phyloP scores from a whole-genome alignment of 352 stramenopile genomes.

The Pythium grandisporangium region DNA sequence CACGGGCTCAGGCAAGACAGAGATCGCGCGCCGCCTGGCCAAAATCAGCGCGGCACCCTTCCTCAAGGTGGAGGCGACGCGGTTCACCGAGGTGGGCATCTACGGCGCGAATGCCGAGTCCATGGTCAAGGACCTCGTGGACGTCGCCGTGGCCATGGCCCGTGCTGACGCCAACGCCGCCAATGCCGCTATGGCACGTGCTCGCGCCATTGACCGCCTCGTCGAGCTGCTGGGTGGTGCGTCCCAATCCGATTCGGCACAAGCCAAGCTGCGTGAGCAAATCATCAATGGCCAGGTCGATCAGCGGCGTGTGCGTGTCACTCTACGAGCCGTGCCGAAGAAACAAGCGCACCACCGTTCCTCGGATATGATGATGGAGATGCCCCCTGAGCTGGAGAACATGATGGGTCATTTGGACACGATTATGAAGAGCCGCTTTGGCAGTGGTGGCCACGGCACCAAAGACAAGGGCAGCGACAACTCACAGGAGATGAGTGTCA shows the following conservation, averaged over 20 bases:
- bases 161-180: constrained; percentile 65
- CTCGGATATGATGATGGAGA: constrained; percentile 75
- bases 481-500: constrained; percentile 55
- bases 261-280: constrained; percentile 43
- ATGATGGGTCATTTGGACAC: constrained; percentile 74
- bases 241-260: constrained; percentile 29
- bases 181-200: constrained; percentile 76
- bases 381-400: constrained; percentile 70
- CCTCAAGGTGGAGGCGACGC: constrained; percentile 97
- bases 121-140: constrained; percentile 98
- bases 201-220: constrained; percentile 88
- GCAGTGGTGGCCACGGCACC: constrained; percentile 9
- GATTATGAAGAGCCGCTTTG: constrained; percentile 47
- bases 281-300: constrained; percentile 45
- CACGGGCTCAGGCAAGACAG: constrained; percentile 97
- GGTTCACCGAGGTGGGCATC: constrained; percentile 99
- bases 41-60: constrained; percentile 98
- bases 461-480: constrained; percentile 17
- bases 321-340: constrained; percentile 16
- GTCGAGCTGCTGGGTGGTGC: constrained; percentile 52
- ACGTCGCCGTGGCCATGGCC: constrained; percentile 92
- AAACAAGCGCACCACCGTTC: constrained; percentile 6
- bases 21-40: constrained; percentile 96
- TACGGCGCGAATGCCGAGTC: constrained; percentile 97
- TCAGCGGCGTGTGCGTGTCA: constrained; percentile 38